phyloP scores from a whole-genome alignment of 345 rosid species.

The Hypericum perforatum region DNA sequence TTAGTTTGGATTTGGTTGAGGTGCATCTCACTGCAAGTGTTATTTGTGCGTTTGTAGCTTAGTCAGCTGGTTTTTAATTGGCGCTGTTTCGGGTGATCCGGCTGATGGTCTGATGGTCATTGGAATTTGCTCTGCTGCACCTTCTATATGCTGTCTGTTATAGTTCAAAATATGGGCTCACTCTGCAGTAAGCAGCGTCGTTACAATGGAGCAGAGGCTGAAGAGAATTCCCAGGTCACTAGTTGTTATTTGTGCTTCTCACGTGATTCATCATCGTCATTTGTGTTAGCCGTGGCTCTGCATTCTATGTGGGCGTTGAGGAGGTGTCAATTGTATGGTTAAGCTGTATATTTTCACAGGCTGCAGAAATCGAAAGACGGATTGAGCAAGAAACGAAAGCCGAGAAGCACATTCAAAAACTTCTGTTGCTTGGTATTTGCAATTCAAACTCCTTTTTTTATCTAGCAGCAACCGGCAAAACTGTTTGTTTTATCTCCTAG shows the following conservation, averaged over 20 bases:
- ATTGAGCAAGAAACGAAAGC: slow-evolving; percentile 93
- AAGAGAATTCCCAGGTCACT: slow-evolving; percentile 76
- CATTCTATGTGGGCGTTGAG: slow-evolving; percentile 1
- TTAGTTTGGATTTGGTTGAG: slow-evolving; percentile 5
- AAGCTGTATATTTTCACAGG: slow-evolving; percentile 31
- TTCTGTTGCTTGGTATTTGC: slow-evolving; percentile 73
- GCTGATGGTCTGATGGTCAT: slow-evolving; percentile 14
- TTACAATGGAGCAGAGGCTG: slow-evolving; percentile 53
- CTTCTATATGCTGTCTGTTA: slow-evolving; percentile 38
- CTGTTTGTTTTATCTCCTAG: neutral
- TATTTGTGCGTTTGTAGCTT: slow-evolving; percentile 8
- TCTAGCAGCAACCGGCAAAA: too few species aligned
- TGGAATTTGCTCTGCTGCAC: slow-evolving; percentile 22
- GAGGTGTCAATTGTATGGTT: slow-evolving; percentile 6
- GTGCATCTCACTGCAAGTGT: slow-evolving; percentile 3
- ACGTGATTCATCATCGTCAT: neutral
- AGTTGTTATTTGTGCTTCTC: slow-evolving; percentile 6
- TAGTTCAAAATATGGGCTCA: slow-evolving; percentile 58
- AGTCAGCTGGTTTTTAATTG: slow-evolving; percentile 15
- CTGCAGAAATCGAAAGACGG: slow-evolving; percentile 87
- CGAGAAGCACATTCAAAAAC: slow-evolving; percentile 87
- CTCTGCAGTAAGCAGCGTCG: slow-evolving; percentile 72
- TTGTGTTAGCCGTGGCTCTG: slow-evolving; percentile 2
- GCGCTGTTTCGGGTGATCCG: slow-evolving; percentile 16
- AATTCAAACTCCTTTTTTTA: slow-evolving; percentile 1